These are phyloP conservation scores for Eucommia ulmoides DNA, from an alignment of 257 asterid species.

Conservation along the genomic window DNA sequence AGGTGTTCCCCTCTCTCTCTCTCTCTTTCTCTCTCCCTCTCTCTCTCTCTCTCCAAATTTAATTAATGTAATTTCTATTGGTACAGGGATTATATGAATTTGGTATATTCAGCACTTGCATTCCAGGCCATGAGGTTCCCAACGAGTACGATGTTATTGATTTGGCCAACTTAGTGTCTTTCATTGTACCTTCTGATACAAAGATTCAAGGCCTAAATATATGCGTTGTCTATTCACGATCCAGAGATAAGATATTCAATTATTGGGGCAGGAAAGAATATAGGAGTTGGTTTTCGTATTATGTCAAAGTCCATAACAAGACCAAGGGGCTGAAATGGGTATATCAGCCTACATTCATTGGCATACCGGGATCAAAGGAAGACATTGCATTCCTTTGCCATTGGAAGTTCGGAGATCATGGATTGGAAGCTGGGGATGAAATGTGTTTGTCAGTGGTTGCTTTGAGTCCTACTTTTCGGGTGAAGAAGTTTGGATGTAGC, in stretches of 20 bases:
- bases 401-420: conserved; percentile 7
- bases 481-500: conserved; percentile 6
- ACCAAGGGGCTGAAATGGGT: conserved; percentile 6
- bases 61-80: background rate
- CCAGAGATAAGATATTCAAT: background rate
- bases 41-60: background rate
- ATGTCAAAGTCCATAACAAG: conserved; percentile 5
- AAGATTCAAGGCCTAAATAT: conserved; percentile 4
- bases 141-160: background rate
- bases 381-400: conserved; percentile 5
- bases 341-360: conserved; percentile 10
- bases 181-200: conserved; percentile 5
- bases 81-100: conserved; percentile 8
- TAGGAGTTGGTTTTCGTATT: conserved; percentile 6
- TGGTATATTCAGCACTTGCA: conserved; percentile 9
- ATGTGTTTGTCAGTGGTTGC: conserved; percentile 7
- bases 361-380: conserved; percentile 9
- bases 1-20: conserved; percentile 5
- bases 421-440: conserved; percentile 3
- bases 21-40: background rate
- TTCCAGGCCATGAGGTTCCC: conserved; percentile 10
- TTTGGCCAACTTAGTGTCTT: conserved; percentile 2
- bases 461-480: conserved; percentile 5
- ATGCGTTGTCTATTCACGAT: conserved; percentile 10
- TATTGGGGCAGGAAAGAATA: background rate